phyloP scores from a whole-genome alignment of 2,329 filamentous ascomycete species.

The Apiospora phragmitis region DNA sequence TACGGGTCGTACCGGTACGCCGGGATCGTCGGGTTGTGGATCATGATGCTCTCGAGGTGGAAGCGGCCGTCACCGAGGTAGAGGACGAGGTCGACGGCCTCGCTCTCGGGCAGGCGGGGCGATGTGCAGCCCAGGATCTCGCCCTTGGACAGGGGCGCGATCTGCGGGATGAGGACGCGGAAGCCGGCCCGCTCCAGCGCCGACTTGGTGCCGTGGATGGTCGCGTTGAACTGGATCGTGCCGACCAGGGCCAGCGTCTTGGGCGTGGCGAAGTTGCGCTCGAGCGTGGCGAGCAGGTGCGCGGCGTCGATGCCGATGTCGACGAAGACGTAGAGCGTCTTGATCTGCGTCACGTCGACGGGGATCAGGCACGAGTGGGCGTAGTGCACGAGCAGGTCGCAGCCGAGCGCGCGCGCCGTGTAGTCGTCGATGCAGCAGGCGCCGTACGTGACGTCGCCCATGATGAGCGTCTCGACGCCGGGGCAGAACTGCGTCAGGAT shows the following conservation, averaged over 20 bases:
- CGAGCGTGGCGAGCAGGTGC: slow-evolving; percentile 83
- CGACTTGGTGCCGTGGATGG: slow-evolving; percentile 81
- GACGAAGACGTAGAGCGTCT: slow-evolving; percentile 96
- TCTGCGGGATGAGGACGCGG: slow-evolving; percentile 84
- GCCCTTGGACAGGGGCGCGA: slow-evolving; percentile 87
- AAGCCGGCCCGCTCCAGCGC: slow-evolving; percentile 83
- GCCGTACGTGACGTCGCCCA: slow-evolving; percentile 98
- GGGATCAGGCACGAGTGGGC: slow-evolving; percentile 96
- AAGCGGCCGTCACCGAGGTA: slow-evolving; percentile 35
- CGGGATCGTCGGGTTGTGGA: slow-evolving; percentile 87
- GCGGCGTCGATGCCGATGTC: slow-evolving; percentile 93
- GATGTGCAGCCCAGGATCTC: slow-evolving; percentile 98
- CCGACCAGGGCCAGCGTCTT: slow-evolving; percentile 92
- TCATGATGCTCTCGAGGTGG: slow-evolving; percentile 98
- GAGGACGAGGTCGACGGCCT: slow-evolving; percentile 59
- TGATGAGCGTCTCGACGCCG: slow-evolving; percentile 89
- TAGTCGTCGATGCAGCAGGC: slow-evolving; percentile 99
- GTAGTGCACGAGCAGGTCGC: slow-evolving; percentile 93
- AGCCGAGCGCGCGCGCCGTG: slow-evolving; percentile 89
- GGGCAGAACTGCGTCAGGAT: slow-evolving; percentile 94
- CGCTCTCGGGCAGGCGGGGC: slow-evolving; percentile 62
- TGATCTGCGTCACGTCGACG: slow-evolving; percentile 94
- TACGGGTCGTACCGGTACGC: slow-evolving; percentile 98
- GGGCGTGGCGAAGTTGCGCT: slow-evolving; percentile 81
- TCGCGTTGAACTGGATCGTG: slow-evolving; percentile 98